phyloP scores from a whole-genome alignment of 192 early-diverging fungal species.

The Umbelopsis vinacea region DNA sequence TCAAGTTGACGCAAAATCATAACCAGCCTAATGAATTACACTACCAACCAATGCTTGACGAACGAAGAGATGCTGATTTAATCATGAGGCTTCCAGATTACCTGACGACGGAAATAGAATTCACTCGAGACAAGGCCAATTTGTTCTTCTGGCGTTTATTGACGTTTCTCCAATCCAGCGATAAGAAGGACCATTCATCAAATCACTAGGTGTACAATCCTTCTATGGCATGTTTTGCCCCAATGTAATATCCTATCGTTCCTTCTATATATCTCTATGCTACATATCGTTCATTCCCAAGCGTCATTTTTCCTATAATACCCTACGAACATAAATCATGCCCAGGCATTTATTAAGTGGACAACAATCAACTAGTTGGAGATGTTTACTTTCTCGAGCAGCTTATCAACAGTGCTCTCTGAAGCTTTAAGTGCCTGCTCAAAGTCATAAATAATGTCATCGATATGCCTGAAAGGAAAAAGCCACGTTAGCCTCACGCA shows the following conservation, averaged over 20 bases:
- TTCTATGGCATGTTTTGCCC: background rate
- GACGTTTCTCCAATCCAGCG: constrained; percentile 14
- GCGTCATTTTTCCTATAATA: background rate
- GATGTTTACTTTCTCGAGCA: background rate
- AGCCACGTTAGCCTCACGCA: background rate
- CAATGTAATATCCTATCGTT: background rate
- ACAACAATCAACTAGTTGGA: background rate
- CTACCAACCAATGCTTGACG: constrained; percentile 28
- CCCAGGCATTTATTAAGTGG: background rate
- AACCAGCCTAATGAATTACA: constrained; percentile 1
- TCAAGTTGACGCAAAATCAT: constrained; percentile 17
- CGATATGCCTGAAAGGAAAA: constrained; percentile 54
- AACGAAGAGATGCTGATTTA: constrained; percentile 9
- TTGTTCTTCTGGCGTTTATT: constrained; percentile 25
- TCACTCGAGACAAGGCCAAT: constrained; percentile 1
- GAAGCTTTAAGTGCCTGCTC: constrained; percentile 51
- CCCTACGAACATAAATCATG: background rate
- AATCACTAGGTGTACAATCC: background rate
- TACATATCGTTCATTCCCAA: background rate
- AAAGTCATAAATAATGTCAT: constrained; percentile 72
- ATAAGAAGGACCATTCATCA: constrained; percentile 6
- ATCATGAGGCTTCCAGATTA: constrained; percentile 25
- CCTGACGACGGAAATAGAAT: constrained; percentile 21
- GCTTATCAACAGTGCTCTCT: background rate
- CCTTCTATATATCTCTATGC: background rate